phyloP scores from a whole-genome alignment of 176 grass and related monocot genomes.

The Paspalum vaginatum region DNA sequence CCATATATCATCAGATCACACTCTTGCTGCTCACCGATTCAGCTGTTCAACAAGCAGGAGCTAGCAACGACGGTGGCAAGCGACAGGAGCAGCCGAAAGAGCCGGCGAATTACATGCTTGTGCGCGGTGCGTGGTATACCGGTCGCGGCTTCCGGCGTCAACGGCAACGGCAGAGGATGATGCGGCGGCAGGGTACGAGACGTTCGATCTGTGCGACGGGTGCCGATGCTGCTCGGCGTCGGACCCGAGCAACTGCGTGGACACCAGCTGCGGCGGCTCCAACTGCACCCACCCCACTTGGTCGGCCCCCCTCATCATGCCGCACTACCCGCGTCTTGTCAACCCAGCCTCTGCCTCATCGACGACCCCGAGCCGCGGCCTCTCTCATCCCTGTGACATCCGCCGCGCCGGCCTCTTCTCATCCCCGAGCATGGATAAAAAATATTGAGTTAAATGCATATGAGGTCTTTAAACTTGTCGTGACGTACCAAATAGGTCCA shows the following conservation, averaged over 20 bases:
- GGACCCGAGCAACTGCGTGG: conserved; percentile 52
- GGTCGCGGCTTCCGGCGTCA: not conserved
- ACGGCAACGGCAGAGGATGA: not conserved
- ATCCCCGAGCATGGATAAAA: too few species aligned
- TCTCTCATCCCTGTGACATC: too few species aligned
- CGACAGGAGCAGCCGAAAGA: not conserved
- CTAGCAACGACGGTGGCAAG: too few species aligned
- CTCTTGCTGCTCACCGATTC: too few species aligned
- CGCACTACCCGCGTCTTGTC: too few species aligned
- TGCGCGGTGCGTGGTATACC: conserved; percentile 30
- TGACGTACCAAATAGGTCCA: too few species aligned
- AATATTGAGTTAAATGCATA: too few species aligned
- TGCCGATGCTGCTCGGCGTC: conserved; percentile 68
- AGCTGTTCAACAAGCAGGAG: not conserved
- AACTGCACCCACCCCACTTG: conserved; percentile 47
- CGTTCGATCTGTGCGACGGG: conserved; percentile 67
- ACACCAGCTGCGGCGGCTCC: conserved; percentile 46
- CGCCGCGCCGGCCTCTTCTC: too few species aligned
- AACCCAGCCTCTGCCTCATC: too few species aligned
- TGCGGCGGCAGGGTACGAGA: conserved; percentile 37
- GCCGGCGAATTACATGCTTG: conserved; percentile 20
- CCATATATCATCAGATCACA: too few species aligned
- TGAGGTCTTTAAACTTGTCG: too few species aligned
- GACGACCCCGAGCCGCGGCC: too few species aligned
- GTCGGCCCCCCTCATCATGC: not conserved